phyloP scores from a whole-genome alignment of 2,329 filamentous ascomycete species.

The Fusarium redolens region DNA sequence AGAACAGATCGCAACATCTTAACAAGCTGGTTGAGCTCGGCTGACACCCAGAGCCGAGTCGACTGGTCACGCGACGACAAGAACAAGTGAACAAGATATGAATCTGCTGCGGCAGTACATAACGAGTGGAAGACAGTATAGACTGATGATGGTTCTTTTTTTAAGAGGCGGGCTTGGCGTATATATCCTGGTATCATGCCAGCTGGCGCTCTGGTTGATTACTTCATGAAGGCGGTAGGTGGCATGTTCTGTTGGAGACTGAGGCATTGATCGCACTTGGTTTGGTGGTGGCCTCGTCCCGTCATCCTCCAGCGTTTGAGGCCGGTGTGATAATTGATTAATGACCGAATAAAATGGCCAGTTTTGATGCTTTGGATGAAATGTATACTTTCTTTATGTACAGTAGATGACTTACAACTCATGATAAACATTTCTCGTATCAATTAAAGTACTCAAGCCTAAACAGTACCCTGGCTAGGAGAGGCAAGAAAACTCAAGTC shows the following conservation, averaged over 20 bases:
- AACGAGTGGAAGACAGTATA: slow-evolving; percentile 45
- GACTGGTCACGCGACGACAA: slow-evolving; percentile 36
- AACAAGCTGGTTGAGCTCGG: slow-evolving; percentile 23
- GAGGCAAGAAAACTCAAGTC: neutral
- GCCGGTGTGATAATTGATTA: slow-evolving; percentile 47
- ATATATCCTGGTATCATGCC: slow-evolving; percentile 48
- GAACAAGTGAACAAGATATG: slow-evolving; percentile 17
- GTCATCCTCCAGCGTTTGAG: slow-evolving; percentile 31
- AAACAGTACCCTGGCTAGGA: neutral
- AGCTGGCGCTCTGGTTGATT: slow-evolving; percentile 50
- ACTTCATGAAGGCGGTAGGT: slow-evolving; percentile 40
- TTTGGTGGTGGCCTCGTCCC: slow-evolving; percentile 10
- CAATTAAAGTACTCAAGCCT: neutral
- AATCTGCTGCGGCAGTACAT: slow-evolving; percentile 41
- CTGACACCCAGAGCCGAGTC: slow-evolving; percentile 34
- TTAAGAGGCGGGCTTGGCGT: slow-evolving; percentile 47
- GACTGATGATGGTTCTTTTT: slow-evolving; percentile 41
- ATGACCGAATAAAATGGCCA: slow-evolving; percentile 42
- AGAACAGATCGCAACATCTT: slow-evolving; percentile 22
- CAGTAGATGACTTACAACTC: neutral
- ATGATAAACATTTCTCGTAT: slow-evolving; percentile 7
- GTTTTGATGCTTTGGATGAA: neutral
- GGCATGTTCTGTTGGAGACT: slow-evolving; percentile 38
- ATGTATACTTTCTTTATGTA: neutral
- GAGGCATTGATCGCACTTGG: slow-evolving; percentile 29